Conservation (phyloP, 805 yeast species). For the Candida odintsovae region DNA sequence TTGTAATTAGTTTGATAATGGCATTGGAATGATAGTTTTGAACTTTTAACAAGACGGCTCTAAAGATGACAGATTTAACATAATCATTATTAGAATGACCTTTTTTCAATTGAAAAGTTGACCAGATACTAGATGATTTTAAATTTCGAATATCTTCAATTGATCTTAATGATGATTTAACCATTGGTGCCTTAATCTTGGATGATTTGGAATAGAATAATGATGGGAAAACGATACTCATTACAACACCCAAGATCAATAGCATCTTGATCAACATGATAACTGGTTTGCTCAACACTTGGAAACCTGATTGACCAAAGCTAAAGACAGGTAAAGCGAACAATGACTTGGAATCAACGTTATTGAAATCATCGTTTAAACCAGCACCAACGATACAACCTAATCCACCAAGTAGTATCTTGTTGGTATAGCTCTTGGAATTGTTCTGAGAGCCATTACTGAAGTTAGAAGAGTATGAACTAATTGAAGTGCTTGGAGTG, state of each 20-base stretch:
- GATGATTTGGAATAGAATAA: conserved; percentile 6
- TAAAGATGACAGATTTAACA: conserved; percentile 22
- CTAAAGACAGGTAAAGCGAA: conserved; percentile 41
- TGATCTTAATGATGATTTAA: neutral
- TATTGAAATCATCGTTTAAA: conserved; percentile 44
- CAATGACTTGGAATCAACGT: conserved; percentile 37
- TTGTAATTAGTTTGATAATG: conserved; percentile 14
- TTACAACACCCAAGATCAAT: conserved; percentile 23
- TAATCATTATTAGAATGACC: conserved; percentile 17
- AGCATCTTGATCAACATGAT: conserved; percentile 22
- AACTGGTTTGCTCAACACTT: conserved; percentile 23
- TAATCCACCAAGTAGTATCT: conserved; percentile 56
- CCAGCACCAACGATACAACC: conserved; percentile 62
- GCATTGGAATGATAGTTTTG: conserved; percentile 14
- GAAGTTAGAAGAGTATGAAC: conserved; percentile 8
- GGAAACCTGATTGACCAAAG: conserved; percentile 25
- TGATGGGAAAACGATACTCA: conserved; percentile 22
- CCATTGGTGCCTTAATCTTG: conserved; percentile 4
- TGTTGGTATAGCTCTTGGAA: conserved; percentile 30
- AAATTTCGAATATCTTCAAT: conserved; percentile 21
- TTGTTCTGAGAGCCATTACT: conserved; percentile 7
- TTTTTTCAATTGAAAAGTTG: conserved; percentile 11
- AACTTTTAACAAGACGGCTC: conserved; percentile 19
- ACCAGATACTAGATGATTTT: conserved; percentile 11
- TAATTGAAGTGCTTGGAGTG: conserved; percentile 18